Base-by-base conservation (phyloP, 345 rosid genomes). In the Salix purpurea region DNA sequence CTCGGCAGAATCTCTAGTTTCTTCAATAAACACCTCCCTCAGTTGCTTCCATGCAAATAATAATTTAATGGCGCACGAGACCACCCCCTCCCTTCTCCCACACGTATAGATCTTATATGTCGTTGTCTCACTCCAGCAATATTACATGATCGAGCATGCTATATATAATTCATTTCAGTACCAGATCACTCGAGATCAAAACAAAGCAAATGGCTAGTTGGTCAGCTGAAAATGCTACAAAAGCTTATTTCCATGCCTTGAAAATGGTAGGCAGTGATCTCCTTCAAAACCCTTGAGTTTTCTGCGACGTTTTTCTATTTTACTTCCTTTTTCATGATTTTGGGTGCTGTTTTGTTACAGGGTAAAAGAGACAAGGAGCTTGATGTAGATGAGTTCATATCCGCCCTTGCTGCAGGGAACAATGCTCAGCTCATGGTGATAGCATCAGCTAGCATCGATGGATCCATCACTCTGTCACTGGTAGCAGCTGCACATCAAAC, bases 151-250 rank as follows among this genome's bases (percentile, higher is more conserved):
- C 44, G 2, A 67, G n/a, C 23, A 23, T 28, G 16, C 36, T 32
- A 32, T 14, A 14, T 32, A 32, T 14, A 28, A 65, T 28, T 32
- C 39, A 77, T 34, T 40, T 73, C 36, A 34, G 32, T 64, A 69
- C 64, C 50, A 23, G 26, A n/a, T 16, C 21, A n/a, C 39, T 2
- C 15, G 28, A 56, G 24, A 66, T 2, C 0, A 12, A 16, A 69
- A 56, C 15, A 5, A 10, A 24, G 71, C 21, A 60, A 71, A 78
- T 85, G 88, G 76, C 81, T 74, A 48, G 75, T 74, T 88, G 91
- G 87, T 90, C 91, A 37, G 81, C 90, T 72, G 90, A 90, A 80
- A 90, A 90, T 54, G 93, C 93, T 72, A 85, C 83, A 32, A 81
- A 79, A 70, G 93, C 93, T 82, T 86, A 84, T 74, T 87, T 88